Evolutionary conservation across 805 yeast genomes (phyloP).

Genomic region (Starmerella kuoi): DNA sequence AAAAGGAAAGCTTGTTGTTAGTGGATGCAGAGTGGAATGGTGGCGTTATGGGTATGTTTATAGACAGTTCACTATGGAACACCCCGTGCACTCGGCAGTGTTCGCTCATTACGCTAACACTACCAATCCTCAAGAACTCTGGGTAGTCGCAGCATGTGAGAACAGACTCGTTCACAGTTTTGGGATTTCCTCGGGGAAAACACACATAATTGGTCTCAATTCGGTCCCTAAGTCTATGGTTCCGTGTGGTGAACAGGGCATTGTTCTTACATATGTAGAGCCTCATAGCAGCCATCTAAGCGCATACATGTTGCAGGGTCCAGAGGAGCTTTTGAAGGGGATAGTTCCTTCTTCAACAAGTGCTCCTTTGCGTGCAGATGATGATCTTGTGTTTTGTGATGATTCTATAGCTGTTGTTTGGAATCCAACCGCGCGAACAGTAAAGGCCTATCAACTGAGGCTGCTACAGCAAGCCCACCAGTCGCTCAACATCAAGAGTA

Average conservation of each 20-base stretch:
- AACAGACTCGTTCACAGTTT: constrained; percentile 15
- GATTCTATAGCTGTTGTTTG: constrained; percentile 7
- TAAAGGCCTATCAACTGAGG: constrained; percentile 3
- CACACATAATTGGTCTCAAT: constrained; percentile 8
- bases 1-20: neutral
- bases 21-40: constrained; percentile 10
- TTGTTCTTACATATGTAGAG: constrained; percentile 6
- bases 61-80: constrained; percentile 10
- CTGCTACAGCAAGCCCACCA: neutral
- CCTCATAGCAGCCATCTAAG: neutral
- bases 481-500: neutral
- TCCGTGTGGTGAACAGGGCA: constrained; percentile 10
- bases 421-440: neutral
- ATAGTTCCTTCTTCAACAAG: constrained; percentile 12
- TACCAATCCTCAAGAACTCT: constrained; percentile 7
- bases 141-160: constrained; percentile 12
- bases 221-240: constrained; percentile 4
- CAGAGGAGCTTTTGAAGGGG: constrained; percentile 10
- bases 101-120: constrained; percentile 8
- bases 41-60: constrained; percentile 1
- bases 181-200: constrained; percentile 5
- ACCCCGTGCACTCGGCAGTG: constrained; percentile 6
- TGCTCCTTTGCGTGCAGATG: constrained; percentile 10
- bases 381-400: constrained; percentile 9
- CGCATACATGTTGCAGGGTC: constrained; percentile 10